Evolutionary conservation across 768 basidiomycete species (phyloP).

Genomic region (Sporobolomyces roseus): DNA sequence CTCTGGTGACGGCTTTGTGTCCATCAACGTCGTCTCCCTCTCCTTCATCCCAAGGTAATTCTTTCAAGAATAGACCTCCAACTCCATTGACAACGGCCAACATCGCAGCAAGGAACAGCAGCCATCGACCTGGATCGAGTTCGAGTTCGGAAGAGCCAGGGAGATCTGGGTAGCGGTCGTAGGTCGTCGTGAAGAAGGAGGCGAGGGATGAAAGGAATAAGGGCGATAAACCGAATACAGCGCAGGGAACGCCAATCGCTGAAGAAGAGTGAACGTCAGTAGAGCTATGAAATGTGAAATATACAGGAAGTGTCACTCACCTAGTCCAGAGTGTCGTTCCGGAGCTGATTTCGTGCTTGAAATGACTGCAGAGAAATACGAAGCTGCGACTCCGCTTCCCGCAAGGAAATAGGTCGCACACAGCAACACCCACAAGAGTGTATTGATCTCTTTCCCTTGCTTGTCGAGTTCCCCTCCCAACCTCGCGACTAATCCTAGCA

Average conservation of each 20-base stretch:
- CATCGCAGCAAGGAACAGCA: constrained; percentile 39
- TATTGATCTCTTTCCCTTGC: neutral
- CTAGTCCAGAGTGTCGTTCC: constrained; percentile 39
- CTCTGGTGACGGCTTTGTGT: constrained; percentile 1
- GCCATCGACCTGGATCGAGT: constrained; percentile 37
- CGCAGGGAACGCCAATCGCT: constrained; percentile 41
- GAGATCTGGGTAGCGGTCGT: neutral
- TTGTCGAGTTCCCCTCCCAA: neutral
- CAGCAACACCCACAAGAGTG: constrained; percentile 12
- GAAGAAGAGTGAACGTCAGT: neutral
- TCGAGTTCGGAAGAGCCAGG: constrained; percentile 12
- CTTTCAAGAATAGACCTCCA: constrained; percentile 28
- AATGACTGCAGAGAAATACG: constrained; percentile 39
- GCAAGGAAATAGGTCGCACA: constrained; percentile 22
- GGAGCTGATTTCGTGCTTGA: constrained; percentile 34
- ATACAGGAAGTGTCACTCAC: neutral
- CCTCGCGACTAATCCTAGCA: constrained; percentile 13
- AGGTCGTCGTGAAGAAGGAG: constrained; percentile 29
- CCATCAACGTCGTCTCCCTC: neutral
- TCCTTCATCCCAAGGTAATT: constrained; percentile 34
- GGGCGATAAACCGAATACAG: constrained; percentile 43
- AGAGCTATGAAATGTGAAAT: neutral
- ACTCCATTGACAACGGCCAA: constrained; percentile 33
- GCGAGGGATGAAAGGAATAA: constrained; percentile 42
- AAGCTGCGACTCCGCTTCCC: constrained; percentile 34